Conservation (phyloP, 306 rosid species). For the Carpinus viminea region DNA sequence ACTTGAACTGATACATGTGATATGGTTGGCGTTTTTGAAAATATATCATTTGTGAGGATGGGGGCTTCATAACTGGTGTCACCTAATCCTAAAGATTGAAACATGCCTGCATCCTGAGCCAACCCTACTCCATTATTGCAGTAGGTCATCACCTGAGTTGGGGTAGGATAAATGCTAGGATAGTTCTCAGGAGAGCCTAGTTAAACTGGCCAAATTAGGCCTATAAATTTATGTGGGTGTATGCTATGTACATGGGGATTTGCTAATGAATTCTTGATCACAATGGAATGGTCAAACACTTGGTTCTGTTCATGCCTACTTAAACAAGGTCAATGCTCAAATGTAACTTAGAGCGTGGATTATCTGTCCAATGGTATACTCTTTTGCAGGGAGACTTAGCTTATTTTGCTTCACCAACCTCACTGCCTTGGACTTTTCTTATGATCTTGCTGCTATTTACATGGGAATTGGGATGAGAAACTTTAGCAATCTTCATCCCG, state of each 20-base stretch:
- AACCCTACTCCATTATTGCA: background rate
- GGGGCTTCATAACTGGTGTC: no score
- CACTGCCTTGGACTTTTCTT: background rate
- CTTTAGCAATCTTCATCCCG: background rate
- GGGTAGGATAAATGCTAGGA: background rate
- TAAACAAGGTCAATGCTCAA: no score
- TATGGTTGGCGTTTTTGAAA: background rate
- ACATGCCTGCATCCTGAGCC: background rate
- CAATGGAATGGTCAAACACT: background rate
- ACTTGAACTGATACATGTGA: background rate
- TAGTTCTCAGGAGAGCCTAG: background rate
- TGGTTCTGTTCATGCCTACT: background rate
- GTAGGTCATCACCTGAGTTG: background rate
- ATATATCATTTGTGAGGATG: no score
- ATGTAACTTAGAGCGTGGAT: no score
- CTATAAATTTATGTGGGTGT: background rate
- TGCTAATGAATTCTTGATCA: background rate
- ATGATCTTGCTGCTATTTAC: background rate
- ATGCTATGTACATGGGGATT: background rate
- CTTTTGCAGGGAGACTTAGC: background rate
- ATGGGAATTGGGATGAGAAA: background rate
- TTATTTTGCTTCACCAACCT: background rate
- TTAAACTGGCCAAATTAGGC: background rate
- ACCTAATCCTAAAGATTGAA: background rate
- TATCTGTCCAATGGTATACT: background rate